Percentiles rank a stretch among this genome's conserved stretches.
Conservation (phyloP, 495 filamentous ascomycete genomes). For the Lepraria neglecta region DNA sequence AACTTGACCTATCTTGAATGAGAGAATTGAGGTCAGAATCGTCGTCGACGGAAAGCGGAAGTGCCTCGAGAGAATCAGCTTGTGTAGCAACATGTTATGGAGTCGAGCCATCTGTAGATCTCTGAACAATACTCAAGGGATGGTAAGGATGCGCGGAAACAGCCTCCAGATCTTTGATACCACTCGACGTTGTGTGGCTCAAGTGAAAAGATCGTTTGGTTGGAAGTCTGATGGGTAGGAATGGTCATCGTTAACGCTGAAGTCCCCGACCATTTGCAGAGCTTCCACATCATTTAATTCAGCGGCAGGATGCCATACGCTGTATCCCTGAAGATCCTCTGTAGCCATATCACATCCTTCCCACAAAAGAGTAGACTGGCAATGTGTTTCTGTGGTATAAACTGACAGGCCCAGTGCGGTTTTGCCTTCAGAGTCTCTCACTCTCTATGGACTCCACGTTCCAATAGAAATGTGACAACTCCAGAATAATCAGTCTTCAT, state of each 20-base stretch:
- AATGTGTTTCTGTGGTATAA: not conserved
- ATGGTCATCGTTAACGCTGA: too few relatives aligned
- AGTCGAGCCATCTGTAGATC: constrained; percentile 7
- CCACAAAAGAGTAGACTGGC: constrained; percentile 1
- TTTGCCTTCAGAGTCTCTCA: constrained; percentile 16
- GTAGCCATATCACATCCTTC: not conserved
- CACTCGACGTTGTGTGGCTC: too few relatives aligned
- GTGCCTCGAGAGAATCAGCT: not conserved
- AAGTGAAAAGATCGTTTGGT: too few relatives aligned
- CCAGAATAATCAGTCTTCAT: constrained; percentile 8
- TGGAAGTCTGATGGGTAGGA: too few relatives aligned
- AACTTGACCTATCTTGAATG: not conserved
- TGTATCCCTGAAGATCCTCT: constrained; percentile 7
- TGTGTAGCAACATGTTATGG: constrained; percentile 14
- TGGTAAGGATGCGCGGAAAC: too few relatives aligned
- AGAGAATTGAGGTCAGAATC: not conserved
- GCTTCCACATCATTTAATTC: constrained; percentile 3
- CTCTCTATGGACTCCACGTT: constrained; percentile 19
- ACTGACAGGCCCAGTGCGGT: constrained; percentile 20
- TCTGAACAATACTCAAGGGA: constrained; percentile 7
- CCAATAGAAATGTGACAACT: constrained; percentile 15
- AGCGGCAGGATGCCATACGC: constrained; percentile 10
- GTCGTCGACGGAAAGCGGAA: not conserved
- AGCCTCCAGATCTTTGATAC: too few relatives aligned
- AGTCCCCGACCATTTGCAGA: too few relatives aligned